Conservation (phyloP, 345 rosid genomes). For the Eucalyptus polyanthemos region DNA sequence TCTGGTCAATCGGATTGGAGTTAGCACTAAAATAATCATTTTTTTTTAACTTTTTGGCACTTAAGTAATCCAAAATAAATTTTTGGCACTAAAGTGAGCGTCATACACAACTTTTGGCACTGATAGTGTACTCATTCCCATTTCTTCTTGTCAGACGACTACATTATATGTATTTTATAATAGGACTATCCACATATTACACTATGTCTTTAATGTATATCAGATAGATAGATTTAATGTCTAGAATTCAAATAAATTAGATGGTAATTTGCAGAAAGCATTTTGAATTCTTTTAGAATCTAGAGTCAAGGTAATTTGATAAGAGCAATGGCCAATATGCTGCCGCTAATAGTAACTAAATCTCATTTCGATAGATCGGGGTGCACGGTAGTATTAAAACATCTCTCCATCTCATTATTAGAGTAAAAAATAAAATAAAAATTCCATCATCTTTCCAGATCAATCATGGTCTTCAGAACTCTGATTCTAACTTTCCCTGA, state of each 20-base stretch:
- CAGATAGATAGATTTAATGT: neutral
- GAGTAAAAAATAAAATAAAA: no score
- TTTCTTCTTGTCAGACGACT: neutral
- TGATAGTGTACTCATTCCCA: no score
- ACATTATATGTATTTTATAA: no score
- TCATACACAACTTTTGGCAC: no score
- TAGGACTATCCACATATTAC: neutral
- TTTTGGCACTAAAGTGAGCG: no score
- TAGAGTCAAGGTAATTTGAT: neutral
- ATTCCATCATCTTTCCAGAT: neutral
- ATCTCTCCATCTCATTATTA: no score
- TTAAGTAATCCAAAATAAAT: no score
- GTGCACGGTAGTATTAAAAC: neutral
- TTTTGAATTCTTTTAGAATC: neutral
- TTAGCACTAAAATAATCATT: no score
- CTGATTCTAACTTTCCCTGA: neutral
- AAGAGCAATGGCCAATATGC: neutral
- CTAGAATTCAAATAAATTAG: neutral
- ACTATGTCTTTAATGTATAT: neutral
- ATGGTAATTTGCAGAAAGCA: neutral
- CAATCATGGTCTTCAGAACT: neutral
- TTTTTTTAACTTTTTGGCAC: no score
- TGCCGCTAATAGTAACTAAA: neutral
- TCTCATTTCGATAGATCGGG: neutral
- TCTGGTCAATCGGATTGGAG: no score